Evolutionary conservation across 345 rosid genomes (phyloP), one percentile per base, ranked within the genome.

Genomic region (Euclidium syriacum): DNA sequence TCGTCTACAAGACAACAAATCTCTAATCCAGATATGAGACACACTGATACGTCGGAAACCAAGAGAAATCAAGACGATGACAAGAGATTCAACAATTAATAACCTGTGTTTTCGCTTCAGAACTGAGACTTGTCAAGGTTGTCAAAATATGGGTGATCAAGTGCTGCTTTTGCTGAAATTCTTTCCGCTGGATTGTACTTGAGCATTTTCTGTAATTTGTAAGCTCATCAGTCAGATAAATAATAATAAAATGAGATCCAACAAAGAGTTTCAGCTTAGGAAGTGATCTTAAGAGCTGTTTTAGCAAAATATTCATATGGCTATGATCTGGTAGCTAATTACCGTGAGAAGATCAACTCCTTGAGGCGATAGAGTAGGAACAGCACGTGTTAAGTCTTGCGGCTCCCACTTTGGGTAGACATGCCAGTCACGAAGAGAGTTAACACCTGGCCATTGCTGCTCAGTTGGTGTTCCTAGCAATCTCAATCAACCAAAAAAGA

Each of bases 301-400:
- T 42, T 18, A n/a, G 62, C 47, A 33, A 34, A 44, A 32, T 16
- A 22, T 14, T 3, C 50, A 40, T 19, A 18, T 18, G 41, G 41
- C 6, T 12, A 18, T 16, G 29, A 52, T 14, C 10, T 25, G 14
- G 39, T 30, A 66, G 58, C 39, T 35, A 38, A 12, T 68, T 80
- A 92, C 96, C 73, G 83, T 73, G 32, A 92, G 78, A 73, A 92
- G 96, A 58, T 89, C 96, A 59, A 91, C 82, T 50, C 98, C 98
- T 19, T 92, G 82, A 18, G 85, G 73, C 16, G 73, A 75, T n/a
- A 92, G 89, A 48, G 85, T 46, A 5, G 98, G 94, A 54, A 86
- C 95, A 46, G 80, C 87, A 8, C 81, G 88, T 0, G 81, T 75
- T 60, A 87, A 73, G 71, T 75, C 71, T 63, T 92, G 97, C 32